phyloP scores from a whole-genome alignment of 2,329 filamentous ascomycete species.

The Xylaria hypoxylon region DNA sequence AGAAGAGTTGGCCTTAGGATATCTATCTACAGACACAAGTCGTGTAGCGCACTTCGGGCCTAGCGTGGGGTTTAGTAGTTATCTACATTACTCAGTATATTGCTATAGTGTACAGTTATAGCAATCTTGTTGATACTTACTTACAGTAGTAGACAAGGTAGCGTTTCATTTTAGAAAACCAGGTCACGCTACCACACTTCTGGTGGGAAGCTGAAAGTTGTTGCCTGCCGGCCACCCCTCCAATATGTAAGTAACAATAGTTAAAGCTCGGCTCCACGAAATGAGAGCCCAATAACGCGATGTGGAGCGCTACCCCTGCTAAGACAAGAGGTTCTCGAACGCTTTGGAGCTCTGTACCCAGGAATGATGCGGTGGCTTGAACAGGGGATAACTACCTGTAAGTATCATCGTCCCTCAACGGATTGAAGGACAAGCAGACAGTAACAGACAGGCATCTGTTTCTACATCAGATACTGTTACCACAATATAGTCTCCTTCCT shows the following conservation, averaged over 20 bases:
- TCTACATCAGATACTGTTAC: neutral
- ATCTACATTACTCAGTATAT: too few species aligned
- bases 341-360: conserved; percentile 21
- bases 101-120: neutral
- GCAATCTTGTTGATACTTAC: neutral
- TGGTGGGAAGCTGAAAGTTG: conserved; percentile 27
- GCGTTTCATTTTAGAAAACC: conserved; percentile 20
- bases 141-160: conserved; percentile 8
- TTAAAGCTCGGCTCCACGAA: conserved; percentile 22
- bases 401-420: conserved; percentile 4
- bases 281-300: conserved; percentile 20
- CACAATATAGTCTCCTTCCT: conserved; percentile 10
- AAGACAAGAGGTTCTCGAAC: conserved; percentile 32
- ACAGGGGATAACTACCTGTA: conserved; percentile 4
- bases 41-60: neutral
- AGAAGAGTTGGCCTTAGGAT: neutral
- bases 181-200: conserved; percentile 16
- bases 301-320: conserved; percentile 26
- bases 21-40: conserved; percentile 1
- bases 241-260: conserved; percentile 15
- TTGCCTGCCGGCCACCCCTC: conserved; percentile 28
- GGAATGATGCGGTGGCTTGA: conserved; percentile 17
- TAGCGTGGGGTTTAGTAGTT: neutral
- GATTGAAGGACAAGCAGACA: conserved; percentile 3
- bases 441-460: conserved; percentile 6